Conservation (phyloP, 1,139 yeast species). For the Nakaseomyces sp. region DNA sequence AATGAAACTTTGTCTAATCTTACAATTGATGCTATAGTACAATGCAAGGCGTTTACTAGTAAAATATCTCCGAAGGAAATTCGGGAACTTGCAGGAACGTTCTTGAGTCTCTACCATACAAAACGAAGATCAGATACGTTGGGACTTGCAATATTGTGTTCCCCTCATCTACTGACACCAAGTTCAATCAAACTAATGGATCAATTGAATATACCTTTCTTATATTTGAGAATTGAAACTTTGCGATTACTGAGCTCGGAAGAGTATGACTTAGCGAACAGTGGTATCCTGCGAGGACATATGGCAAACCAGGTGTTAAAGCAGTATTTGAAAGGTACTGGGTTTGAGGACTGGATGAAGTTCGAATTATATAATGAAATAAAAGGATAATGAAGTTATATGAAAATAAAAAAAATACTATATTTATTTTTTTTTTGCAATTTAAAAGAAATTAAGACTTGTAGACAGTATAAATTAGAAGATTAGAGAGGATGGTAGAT, state of each 20-base stretch:
- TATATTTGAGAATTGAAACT: slow-evolving; percentile 39
- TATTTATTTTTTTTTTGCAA: not conserved
- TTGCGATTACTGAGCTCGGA: slow-evolving; percentile 18
- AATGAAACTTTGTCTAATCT: slow-evolving; percentile 11
- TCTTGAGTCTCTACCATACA: slow-evolving; percentile 35
- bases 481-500: not conserved
- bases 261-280: slow-evolving; percentile 35
- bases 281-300: slow-evolving; percentile 31
- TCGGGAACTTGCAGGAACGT: slow-evolving; percentile 53
- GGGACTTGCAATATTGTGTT: slow-evolving; percentile 38
- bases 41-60: slow-evolving; percentile 45
- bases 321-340: slow-evolving; percentile 14
- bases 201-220: slow-evolving; percentile 45
- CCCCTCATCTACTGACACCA: slow-evolving; percentile 52
- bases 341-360: slow-evolving; percentile 26
- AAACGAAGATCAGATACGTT: slow-evolving; percentile 18
- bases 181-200: slow-evolving; percentile 54
- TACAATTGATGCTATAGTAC: slow-evolving; percentile 38
- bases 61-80: slow-evolving; percentile 45
- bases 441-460: not conserved
- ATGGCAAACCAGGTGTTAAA: slow-evolving; percentile 27
- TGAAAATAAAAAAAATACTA: not conserved
- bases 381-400: not conserved
- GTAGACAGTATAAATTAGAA: not conserved
- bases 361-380: slow-evolving; percentile 12